These are phyloP conservation scores for Priceomyces haplophilus DNA, from an alignment of 805 yeast species.

Conservation along the genomic window DNA sequence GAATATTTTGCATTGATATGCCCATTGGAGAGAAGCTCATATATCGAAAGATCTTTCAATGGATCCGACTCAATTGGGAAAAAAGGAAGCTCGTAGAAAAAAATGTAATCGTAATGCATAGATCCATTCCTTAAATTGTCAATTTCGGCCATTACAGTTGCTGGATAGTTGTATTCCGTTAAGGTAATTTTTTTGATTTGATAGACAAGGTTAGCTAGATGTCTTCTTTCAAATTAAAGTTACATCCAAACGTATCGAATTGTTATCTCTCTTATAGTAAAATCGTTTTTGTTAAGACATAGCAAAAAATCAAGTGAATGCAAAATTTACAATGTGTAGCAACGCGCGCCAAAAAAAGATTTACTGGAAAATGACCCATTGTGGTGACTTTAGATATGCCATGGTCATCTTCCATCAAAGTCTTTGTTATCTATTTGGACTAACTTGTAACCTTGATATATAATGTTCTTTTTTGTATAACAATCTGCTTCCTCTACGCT, in stretches of 20 bases:
- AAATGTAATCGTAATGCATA: slow-evolving; percentile 1
- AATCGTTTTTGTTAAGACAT: background rate
- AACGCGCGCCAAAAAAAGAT: background rate
- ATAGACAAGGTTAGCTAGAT: background rate
- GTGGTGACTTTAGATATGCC: background rate
- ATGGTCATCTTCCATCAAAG: background rate
- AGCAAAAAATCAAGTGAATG: background rate
- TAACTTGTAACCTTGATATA: no score
- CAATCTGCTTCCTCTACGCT: no score
- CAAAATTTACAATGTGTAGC: background rate
- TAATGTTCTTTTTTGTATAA: no score
- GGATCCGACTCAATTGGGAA: slow-evolving; percentile 19
- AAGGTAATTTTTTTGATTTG: background rate
- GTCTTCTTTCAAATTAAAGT: no score
- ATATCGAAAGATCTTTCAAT: slow-evolving; percentile 9
- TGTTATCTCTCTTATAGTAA: background rate
- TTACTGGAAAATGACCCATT: background rate
- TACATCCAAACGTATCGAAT: background rate
- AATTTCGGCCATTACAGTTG: background rate
- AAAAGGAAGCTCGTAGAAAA: slow-evolving; percentile 16
- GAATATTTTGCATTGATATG: slow-evolving; percentile 15
- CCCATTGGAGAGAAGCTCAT: slow-evolving; percentile 21
- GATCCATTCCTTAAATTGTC: background rate
- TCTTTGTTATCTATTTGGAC: no score
- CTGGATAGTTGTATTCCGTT: background rate